Conservation (phyloP, 2,329 filamentous ascomycete genomes). For the Penicillium concentricum region DNA sequence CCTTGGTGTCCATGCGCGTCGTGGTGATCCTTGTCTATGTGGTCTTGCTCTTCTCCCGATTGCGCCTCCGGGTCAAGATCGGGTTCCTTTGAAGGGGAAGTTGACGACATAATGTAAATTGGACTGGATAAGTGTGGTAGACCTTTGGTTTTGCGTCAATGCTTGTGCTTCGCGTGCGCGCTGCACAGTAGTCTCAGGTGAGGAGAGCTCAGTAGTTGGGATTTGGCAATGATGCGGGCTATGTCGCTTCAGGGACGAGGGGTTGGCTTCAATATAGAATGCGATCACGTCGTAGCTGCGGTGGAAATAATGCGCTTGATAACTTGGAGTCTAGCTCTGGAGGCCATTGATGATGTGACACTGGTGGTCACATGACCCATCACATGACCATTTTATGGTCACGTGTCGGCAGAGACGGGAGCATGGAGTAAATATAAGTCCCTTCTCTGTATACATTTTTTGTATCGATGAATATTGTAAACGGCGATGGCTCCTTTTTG, state of each 20-base stretch:
- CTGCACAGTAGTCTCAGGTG: conserved; percentile 36
- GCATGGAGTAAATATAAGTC: too few relatives aligned
- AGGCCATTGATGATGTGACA: conserved; percentile 23
- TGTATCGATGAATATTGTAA: not conserved
- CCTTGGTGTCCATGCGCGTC: conserved; percentile 69
- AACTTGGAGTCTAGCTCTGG: conserved; percentile 9
- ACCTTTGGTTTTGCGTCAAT: conserved; percentile 34
- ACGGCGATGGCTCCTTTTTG: not conserved
- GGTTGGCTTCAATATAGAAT: conserved; percentile 8
- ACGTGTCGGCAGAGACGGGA: not conserved
- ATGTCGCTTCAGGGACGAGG: conserved; percentile 18
- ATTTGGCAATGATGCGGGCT: conserved; percentile 30
- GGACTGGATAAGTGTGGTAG: conserved; percentile 36
- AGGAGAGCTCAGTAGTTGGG: conserved; percentile 27
- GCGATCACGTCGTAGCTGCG: conserved; percentile 22
- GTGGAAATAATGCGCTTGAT: conserved; percentile 25
- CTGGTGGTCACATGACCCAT: not conserved
- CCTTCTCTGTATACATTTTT: not conserved
- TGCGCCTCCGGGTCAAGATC: conserved; percentile 90
- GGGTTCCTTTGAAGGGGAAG: conserved; percentile 84
- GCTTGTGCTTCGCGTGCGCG: conserved; percentile 34
- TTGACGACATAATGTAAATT: conserved; percentile 79
- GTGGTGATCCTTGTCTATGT: conserved; percentile 70
- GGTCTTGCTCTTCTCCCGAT: conserved; percentile 87
- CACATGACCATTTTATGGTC: not conserved